Base-by-base conservation (phyloP, 371 early-diverging fungal genomes). In the Nematocida displodere region DNA sequence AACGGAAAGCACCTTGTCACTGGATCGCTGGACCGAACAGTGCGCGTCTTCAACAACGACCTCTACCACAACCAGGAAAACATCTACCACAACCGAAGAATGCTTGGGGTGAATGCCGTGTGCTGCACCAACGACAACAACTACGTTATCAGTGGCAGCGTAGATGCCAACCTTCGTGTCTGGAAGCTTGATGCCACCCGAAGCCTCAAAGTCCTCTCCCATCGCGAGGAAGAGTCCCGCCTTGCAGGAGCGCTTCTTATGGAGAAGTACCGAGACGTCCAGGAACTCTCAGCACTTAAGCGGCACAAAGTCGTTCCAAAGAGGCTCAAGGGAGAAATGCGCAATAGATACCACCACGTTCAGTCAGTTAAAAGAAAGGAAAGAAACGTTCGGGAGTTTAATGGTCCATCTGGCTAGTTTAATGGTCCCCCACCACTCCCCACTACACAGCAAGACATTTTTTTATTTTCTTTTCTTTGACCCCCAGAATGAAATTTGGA, bases 21-120 rank as follows among this genome's bases (percentile, higher is more conserved):
- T 44, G 97, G 93, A 47, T 88, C 90, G 22, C 93, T 92, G 77
- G 97, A 99, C 82, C 87, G 89, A 58, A 89, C 94, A 0, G 82
- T 97, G n/a, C 88, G 97, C 59, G 87, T 96, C 29, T 97, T 89
- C 85, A 86, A 88, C 56, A 87, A 87, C 1, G 85, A 87, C 24
- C 91, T 93, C 7, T 90, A 89, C 80, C 87, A 89, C 65, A 87
- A 91, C 71, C 75, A 71, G 42, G 75, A 71, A 52, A 97, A 97
- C 79, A 87, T 93, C 50, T 99, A 97, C 84, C 95, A 96, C 83
- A 93, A 95, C 40, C 90, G 91, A 82, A 91, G 99, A 75, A 99
- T 99, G 99, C 71, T 54, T 22, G 77, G 86, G 0, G 88, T 94
- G 29, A 93, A 93, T 82, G 89, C 91, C 42, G 91, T 94, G 29